These are phyloP conservation scores for Seminavis robusta DNA, from an alignment of 108 stramenopile genomes.

Conservation along the genomic window DNA sequence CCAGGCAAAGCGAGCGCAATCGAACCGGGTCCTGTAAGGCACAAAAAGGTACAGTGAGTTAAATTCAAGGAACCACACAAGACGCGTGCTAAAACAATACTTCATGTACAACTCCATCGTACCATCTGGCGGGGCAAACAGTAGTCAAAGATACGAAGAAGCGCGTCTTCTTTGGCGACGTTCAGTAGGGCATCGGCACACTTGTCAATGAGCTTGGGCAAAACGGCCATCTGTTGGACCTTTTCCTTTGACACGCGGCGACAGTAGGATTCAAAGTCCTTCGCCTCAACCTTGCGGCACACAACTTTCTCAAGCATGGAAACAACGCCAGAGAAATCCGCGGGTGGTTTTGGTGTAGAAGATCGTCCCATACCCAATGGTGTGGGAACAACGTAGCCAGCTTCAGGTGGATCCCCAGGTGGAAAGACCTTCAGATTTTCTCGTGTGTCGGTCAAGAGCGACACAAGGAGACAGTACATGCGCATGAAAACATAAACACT, in stretches of 20 bases:
- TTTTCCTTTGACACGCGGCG: conserved; percentile 38
- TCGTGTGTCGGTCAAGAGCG: conserved; percentile 53
- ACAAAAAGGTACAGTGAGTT: conserved; percentile 1
- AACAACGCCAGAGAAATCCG: conserved; percentile 33
- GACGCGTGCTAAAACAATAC: neutral
- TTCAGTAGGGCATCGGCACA: conserved; percentile 52
- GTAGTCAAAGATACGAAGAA: conserved; percentile 50
- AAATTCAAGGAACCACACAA: neutral
- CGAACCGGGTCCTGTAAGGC: conserved; percentile 44
- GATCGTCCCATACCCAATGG: conserved; percentile 1
- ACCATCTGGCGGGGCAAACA: conserved; percentile 49
- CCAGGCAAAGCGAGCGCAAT: conserved; percentile 47
- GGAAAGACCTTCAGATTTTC: conserved; percentile 21
- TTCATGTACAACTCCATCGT: neutral
- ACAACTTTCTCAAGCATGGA: conserved; percentile 39
- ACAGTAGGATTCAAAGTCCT: conserved; percentile 54
- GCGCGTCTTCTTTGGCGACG: conserved; percentile 51
- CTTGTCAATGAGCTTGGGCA: conserved; percentile 64
- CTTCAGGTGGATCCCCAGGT: neutral
- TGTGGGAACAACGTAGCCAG: conserved; percentile 22
- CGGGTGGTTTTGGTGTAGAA: conserved; percentile 3
- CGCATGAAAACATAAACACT: conserved; percentile 75
- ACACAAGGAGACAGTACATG: conserved; percentile 53
- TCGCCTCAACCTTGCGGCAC: conserved; percentile 27
- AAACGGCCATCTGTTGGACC: conserved; percentile 47